phyloP scores from a whole-genome alignment of 192 early-diverging fungal genomes.

The Coemansia sp. region DNA sequence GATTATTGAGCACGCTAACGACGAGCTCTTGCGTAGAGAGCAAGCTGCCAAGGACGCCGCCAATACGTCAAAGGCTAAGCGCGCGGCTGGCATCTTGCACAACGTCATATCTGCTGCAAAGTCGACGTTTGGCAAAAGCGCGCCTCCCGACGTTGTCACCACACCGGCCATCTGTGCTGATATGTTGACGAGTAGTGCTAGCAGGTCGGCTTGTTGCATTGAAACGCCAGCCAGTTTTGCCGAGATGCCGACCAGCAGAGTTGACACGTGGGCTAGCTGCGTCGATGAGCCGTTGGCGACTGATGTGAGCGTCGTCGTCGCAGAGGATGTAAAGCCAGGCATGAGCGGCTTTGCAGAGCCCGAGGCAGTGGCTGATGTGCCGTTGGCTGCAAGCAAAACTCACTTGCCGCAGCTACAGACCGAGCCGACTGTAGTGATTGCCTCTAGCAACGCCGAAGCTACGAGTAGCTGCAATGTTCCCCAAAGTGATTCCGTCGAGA shows the following conservation, averaged over 20 bases:
- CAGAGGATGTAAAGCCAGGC: not conserved
- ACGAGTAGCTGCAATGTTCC: not conserved
- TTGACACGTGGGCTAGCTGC: not conserved
- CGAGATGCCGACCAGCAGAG: not conserved
- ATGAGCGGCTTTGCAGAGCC: not conserved
- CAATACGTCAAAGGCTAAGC: slow-evolving; percentile 5
- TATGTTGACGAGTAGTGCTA: not conserved
- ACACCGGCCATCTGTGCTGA: not conserved
- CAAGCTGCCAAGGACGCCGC: slow-evolving; percentile 6
- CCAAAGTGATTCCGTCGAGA: not conserved
- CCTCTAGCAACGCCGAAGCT: not conserved
- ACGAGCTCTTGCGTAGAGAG: slow-evolving; percentile 34
- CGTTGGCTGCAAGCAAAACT: not conserved
- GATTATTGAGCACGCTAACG: slow-evolving; percentile 42
- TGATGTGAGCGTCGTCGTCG: not conserved
- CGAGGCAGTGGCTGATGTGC: not conserved
- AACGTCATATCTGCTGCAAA: slow-evolving; percentile 40
- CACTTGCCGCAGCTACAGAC: not conserved
- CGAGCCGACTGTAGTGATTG: not conserved
- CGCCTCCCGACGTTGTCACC: not conserved
- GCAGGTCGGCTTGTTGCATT: not conserved
- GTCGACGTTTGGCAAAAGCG: slow-evolving; percentile 25
- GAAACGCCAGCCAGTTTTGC: not conserved
- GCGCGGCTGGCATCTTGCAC: slow-evolving; percentile 20
- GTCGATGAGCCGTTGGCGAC: not conserved